Evolutionary conservation across 208 protist genomes (phyloP), one percentile per base, ranked within the genome.

Genomic region (Herpetomonas tarakana): DNA sequence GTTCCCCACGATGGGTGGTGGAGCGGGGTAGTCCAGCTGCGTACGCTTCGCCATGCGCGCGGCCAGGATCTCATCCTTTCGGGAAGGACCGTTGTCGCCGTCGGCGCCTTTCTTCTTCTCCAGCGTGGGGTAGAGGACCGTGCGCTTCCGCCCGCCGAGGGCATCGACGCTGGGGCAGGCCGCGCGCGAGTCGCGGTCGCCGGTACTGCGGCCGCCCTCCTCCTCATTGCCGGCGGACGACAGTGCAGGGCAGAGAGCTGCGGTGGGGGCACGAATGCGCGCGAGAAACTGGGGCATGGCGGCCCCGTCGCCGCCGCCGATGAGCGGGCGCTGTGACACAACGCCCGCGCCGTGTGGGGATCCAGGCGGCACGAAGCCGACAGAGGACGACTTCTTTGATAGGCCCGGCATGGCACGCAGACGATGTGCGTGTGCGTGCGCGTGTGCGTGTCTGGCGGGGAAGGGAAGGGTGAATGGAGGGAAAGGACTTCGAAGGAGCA

Each of bases 1-100:
- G 50, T 75, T 54, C 2, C 21, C 71, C 19, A 72, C 65, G n/a
- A n/a, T n/a, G 21, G 66, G 54, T 45, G 68, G 71, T 9, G 81
- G 83, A 57, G 88, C 78, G 52, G 89, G 88, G 66, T 94, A 94
- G 61, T 89, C 76, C 49, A 94, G 86, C 6, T 73, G 35, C 19
- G 71, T 62, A 12, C 88, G 74, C 35, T 75, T 69, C 1, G 78
- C 78, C 47, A 94, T 67, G 27, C 80, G 71, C 31, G 56, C 62
- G n/a, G 56, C 47, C 3, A 71, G 49, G 11, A 83, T 65, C 6
- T 79, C 70, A 19, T 58, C 54, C 28, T 69, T 62, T 2, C n/a
- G 9, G 21, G 50, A 52, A 28, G 29, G 19, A 25, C 53, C 26
- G 57, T 3, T 16, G n/a, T 11, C 29, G 6, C 21, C 24, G 19